Percentiles rank a stretch among this genome's conserved stretches.
Conservation (phyloP, 257 asterid species). For the Forsythia suspensa region DNA sequence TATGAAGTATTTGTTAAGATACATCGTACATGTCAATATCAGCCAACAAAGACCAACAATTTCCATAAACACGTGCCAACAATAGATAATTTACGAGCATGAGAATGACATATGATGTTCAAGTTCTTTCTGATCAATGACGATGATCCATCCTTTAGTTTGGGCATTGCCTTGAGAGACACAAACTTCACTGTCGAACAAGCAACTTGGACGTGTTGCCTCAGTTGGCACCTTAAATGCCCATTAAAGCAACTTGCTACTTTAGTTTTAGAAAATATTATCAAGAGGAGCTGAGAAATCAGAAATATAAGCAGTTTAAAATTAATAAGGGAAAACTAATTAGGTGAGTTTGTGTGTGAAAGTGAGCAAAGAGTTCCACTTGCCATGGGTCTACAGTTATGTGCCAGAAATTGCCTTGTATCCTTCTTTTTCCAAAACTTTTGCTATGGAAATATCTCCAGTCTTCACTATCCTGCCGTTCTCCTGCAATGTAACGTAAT, state of each 20-base stretch:
- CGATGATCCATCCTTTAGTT: not conserved
- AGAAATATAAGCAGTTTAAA: slow-evolving; percentile 3
- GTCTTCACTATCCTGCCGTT: slow-evolving; percentile 85
- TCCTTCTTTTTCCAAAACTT: slow-evolving; percentile 74
- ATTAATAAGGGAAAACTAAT: not conserved
- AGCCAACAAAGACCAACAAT: not conserved
- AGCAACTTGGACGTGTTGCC: not conserved
- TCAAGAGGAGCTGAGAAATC: not conserved
- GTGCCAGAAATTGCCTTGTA: slow-evolving; percentile 66
- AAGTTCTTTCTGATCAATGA: not conserved
- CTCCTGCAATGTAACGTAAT: slow-evolving; percentile 47
- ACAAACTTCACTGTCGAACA: not conserved
- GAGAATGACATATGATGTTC: not conserved
- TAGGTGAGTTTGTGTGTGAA: too few relatives aligned
- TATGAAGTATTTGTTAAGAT: not conserved
- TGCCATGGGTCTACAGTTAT: slow-evolving; percentile 14
- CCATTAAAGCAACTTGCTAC: not conserved
- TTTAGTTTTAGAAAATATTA: not conserved
- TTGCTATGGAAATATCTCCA: slow-evolving; percentile 78
- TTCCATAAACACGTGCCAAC: not conserved
- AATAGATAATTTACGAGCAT: not conserved
- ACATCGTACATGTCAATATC: not conserved
- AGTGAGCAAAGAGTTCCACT: not conserved
- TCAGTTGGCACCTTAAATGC: not conserved
- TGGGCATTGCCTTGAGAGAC: not conserved